Evolutionary conservation across 225 moss, liverwort and hornwort species (phyloP).

Genomic region (Ulota crispa): DNA sequence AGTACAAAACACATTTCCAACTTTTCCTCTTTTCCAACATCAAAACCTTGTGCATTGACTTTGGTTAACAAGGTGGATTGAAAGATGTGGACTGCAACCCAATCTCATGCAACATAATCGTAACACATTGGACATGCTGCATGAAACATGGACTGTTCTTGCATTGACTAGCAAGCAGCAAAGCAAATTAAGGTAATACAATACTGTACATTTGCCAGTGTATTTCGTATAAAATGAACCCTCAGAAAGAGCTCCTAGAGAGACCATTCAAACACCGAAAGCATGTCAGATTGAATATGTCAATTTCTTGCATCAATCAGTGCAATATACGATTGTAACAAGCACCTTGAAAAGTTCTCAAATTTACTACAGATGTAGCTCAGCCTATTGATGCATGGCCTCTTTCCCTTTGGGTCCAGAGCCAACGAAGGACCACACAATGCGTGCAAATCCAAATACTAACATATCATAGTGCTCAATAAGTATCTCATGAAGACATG

Average conservation of each 20-base stretch:
- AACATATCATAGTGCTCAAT: not conserved
- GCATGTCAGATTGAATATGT: not conserved
- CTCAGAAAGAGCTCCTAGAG: not conserved
- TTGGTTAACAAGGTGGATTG: not conserved
- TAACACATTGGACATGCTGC: not conserved
- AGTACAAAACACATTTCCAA: not conserved
- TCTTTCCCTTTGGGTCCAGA: too few species aligned
- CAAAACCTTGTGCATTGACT: not conserved
- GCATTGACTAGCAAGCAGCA: not conserved
- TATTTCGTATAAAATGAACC: not conserved
- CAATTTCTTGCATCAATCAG: constrained; percentile 14
- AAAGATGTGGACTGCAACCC: not conserved
- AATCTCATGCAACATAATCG: not conserved
- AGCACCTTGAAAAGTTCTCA: too few species aligned
- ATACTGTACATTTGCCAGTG: not conserved
- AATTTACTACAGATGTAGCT: too few species aligned
- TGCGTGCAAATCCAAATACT: constrained; percentile 32
- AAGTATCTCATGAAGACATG: not conserved
- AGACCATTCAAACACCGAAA: not conserved
- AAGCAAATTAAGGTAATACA: not conserved
- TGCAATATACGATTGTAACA: not conserved
- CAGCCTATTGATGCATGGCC: too few species aligned
- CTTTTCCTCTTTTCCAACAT: not conserved
- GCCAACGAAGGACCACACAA: constrained; percentile 31
- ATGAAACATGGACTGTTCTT: not conserved